Percentiles rank a stretch among this genome's conserved stretches.
Evolutionary conservation across 164 flowering plant genomes (phyloP).

Genomic region (Chimonanthus salicifolius): DNA sequence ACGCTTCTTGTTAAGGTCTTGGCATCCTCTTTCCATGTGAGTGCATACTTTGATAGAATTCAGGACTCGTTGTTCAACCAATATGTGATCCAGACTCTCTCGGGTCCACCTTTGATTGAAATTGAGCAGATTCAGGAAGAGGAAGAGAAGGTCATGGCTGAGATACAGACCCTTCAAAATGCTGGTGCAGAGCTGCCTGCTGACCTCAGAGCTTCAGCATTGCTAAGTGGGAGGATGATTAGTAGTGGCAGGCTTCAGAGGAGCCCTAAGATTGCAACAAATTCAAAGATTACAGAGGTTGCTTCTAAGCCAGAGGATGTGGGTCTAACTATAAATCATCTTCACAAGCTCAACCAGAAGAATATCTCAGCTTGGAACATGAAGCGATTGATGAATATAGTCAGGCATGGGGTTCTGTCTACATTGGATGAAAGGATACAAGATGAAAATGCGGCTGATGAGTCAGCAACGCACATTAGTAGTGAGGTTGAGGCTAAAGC

Average conservation of each 20-base stretch:
- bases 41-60: constrained; percentile 50
- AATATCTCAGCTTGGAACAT: constrained; percentile 71
- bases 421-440: constrained; percentile 43
- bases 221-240: constrained; percentile 20
- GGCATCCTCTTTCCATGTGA: constrained; percentile 53
- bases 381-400: constrained; percentile 54
- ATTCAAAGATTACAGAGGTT: constrained; percentile 23
- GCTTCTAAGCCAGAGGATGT: constrained; percentile 15
- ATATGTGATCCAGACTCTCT: constrained; percentile 50
- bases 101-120: constrained; percentile 43
- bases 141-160: constrained; percentile 31
- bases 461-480: constrained; percentile 30
- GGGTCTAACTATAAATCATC: constrained; percentile 44
- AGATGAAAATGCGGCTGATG: constrained; percentile 28
- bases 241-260: constrained; percentile 22
- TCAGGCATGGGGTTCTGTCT: constrained; percentile 40
- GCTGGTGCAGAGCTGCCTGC: constrained; percentile 34
- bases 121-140: constrained; percentile 22
- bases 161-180: constrained; percentile 36
- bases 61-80: constrained; percentile 54
- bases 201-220: constrained; percentile 26
- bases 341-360: constrained; percentile 54
- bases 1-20: constrained; percentile 44
- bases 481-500: constrained; percentile 49
- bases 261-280: constrained; percentile 26